Evolutionary conservation across 2,329 filamentous ascomycete genomes (phyloP).

Genomic region (Venturia oleaginea): DNA sequence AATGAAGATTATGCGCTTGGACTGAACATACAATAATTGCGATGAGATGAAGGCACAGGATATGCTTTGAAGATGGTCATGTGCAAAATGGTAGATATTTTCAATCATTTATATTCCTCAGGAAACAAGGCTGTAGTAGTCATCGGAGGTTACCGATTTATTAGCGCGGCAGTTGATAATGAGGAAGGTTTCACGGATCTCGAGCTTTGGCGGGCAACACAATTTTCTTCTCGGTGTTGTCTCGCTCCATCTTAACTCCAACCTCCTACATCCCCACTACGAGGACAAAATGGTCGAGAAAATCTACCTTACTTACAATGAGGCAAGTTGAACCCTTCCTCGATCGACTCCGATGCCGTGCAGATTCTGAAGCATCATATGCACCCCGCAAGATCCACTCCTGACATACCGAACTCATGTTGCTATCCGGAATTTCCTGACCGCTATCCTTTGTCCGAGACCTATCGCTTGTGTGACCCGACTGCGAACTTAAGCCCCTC

Average conservation of each 20-base stretch:
- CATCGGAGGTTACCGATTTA: background rate
- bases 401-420: slow-evolving; percentile 1
- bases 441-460: background rate
- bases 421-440: background rate
- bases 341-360: background rate
- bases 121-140: background rate
- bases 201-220: background rate
- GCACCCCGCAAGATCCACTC: background rate
- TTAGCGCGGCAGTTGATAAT: background rate
- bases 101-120: background rate
- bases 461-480: background rate
- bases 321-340: slow-evolving; percentile 21
- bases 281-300: slow-evolving; percentile 32
- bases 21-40: background rate
- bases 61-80: background rate
- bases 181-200: background rate
- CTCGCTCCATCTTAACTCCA: background rate
- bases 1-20: background rate
- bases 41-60: background rate
- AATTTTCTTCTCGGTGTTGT: background rate
- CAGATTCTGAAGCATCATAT: slow-evolving; percentile 4
- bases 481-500: background rate
- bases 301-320: slow-evolving; percentile 35
- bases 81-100: background rate
- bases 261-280: background rate